Base-by-base conservation (phyloP, 2,329 filamentous ascomycete genomes). In the Talaromyces sp. region DNA sequence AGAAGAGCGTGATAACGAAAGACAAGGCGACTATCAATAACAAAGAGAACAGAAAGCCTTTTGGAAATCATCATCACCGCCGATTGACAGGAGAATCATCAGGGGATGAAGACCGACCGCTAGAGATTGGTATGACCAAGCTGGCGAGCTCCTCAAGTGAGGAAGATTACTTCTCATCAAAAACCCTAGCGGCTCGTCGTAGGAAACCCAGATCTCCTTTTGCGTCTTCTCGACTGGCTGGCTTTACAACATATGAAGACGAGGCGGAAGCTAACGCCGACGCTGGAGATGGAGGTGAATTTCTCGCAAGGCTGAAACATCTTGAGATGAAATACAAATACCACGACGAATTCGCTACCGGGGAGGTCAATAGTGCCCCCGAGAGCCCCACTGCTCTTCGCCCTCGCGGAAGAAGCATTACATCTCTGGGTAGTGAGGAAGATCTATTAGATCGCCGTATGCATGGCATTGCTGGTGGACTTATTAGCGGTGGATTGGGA, bases 31-130 rank as follows among this genome's bases (percentile, higher is more conserved):
- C 41, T 14, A n/a, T 42, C 46, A 2, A 16, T 24, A 3, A 47
- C 14, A 33, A 55, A 13, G 43, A 41, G 2, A 51, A 54, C 57
- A 36, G 51, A 41, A 57, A 55, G 16, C 32, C 22, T 40, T 52
- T 47, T 47, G 55, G 20, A 17, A 53, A 17, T 48, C 77, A 81
- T 60, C 80, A 84, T 63, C 73, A 76, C 47, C 72, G 78, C 7
- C 72, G 75, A 36, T 51, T 68, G 1, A 74, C 73, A 0, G 52
- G 81, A 76, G 41, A 88, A 84, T 72, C 89, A 78, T 88, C 86
- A 10, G 89, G 86, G 0, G 90, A 94, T 30, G 91, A 96, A 58
- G 91, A 95, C 47, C 75, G 79, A 17, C 89, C 90, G 3, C 71
- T 97, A 9, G 92, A 96, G 72, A 96, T 96, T 78, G 86, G 82